Conservation (phyloP, 2,329 filamentous ascomycete species). For the Dryadomyces quercivorus region DNA sequence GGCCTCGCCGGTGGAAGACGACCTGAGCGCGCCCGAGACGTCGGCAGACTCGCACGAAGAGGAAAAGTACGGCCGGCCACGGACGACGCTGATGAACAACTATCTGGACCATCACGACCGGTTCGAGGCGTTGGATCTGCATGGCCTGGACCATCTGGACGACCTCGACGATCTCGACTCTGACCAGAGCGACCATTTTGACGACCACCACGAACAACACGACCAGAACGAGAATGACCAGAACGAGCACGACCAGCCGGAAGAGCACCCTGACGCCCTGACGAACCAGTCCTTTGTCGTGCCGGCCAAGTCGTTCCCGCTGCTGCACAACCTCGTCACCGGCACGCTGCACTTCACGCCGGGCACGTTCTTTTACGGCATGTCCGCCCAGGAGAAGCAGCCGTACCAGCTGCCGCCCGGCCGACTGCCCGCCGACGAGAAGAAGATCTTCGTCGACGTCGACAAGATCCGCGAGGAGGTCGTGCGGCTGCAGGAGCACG, state of each 20-base stretch:
- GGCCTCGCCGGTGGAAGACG: conserved; percentile 5
- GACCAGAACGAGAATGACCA: not conserved
- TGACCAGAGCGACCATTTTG: not conserved
- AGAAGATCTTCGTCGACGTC: conserved; percentile 19
- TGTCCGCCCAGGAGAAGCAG: not conserved
- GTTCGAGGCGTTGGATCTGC: not conserved
- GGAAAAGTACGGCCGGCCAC: not conserved
- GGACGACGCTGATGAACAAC: not conserved
- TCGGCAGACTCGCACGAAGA: conserved; percentile 9
- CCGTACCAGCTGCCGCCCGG: conserved; percentile 9
- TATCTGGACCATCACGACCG: not conserved
- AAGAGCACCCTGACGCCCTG: conserved; percentile 1
- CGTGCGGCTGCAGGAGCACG: conserved; percentile 13
- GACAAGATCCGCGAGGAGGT: conserved; percentile 21
- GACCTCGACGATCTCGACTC: not conserved
- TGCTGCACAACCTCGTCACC: conserved; percentile 12
- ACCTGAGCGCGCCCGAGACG: conserved; percentile 9
- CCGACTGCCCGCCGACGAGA: conserved; percentile 10
- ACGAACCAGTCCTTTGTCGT: conserved; percentile 13
- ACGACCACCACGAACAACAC: not conserved
- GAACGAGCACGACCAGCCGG: not conserved
- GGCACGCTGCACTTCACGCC: conserved; percentile 12
- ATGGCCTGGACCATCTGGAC: not conserved
- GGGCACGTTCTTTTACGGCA: conserved; percentile 8
- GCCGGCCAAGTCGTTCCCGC: conserved; percentile 12